Conservation (phyloP, 495 filamentous ascomycete species). For the Xylaria acuta region DNA sequence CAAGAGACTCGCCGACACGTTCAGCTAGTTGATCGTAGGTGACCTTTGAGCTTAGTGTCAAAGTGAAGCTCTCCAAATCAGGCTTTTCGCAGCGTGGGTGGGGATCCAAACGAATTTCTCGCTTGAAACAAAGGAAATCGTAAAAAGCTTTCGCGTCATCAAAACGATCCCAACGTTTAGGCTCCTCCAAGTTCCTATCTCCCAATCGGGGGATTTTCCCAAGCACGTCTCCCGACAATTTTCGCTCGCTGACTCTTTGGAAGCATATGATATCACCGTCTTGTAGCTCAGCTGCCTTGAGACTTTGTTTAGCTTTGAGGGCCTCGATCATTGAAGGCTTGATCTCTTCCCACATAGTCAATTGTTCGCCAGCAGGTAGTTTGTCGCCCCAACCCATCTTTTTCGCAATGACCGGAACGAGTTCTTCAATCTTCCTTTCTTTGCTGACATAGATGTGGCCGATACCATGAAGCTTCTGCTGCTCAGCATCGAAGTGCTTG, state of each 20-base stretch:
- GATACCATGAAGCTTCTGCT: constrained; percentile 75
- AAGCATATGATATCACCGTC: constrained; percentile 98
- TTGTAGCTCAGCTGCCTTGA: constrained; percentile 91
- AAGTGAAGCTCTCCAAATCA: constrained; percentile 65
- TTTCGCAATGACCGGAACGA: constrained; percentile 79
- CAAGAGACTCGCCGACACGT: constrained; percentile 81
- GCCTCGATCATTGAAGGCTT: constrained; percentile 96
- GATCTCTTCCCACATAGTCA: constrained; percentile 92
- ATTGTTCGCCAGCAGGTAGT: constrained; percentile 55
- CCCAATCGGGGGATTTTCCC: constrained; percentile 38
- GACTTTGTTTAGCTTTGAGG: constrained; percentile 87
- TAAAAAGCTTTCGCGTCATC: constrained; percentile 84
- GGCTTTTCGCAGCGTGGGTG: constrained; percentile 58
- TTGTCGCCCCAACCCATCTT: constrained; percentile 86
- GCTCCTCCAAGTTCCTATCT: constrained; percentile 35
- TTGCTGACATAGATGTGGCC: constrained; percentile 85
- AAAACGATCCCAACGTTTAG: constrained; percentile 46
- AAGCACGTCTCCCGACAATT: constrained; percentile 42
- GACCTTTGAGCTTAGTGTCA: constrained; percentile 84
- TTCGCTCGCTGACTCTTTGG: constrained; percentile 66
- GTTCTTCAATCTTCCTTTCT: constrained; percentile 83
- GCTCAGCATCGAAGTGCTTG: constrained; percentile 84
- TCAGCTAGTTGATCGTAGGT: constrained; percentile 87
- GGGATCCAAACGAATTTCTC: constrained; percentile 70
- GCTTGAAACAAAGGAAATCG: constrained; percentile 87